Evolutionary conservation across 768 basidiomycete genomes (phyloP).

Genomic region (Termitomyces sp.): DNA sequence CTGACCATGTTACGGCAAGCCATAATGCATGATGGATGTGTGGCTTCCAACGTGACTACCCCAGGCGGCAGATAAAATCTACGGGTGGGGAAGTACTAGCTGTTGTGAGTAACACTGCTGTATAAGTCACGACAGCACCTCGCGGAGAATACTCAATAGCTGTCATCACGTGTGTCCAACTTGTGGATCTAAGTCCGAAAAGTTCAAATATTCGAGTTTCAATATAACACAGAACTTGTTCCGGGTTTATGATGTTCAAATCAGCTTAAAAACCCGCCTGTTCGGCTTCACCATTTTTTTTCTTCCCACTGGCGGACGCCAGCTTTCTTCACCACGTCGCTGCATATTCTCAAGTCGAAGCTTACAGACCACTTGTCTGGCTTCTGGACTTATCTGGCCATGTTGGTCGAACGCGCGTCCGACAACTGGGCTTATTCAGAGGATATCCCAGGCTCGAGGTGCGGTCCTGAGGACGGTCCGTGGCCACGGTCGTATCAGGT

Average conservation of each 20-base stretch:
- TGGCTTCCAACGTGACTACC: slow-evolving; percentile 5
- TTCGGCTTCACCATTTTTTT: neutral
- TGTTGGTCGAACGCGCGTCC: slow-evolving; percentile 33
- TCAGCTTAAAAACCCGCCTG: slow-evolving; percentile 10
- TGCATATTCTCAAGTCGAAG: slow-evolving; percentile 3
- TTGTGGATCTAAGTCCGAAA: slow-evolving; percentile 10
- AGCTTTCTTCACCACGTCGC: slow-evolving; percentile 10
- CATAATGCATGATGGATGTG: neutral
- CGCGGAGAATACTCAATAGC: neutral
- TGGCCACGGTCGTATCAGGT: slow-evolving; percentile 58
- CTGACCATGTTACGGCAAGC: slow-evolving; percentile 5
- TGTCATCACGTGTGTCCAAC: slow-evolving; percentile 12
- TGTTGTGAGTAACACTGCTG: neutral
- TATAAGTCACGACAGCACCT: neutral
- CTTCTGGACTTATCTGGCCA: slow-evolving; percentile 22
- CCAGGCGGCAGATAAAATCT: neutral
- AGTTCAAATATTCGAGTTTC: slow-evolving; percentile 8
- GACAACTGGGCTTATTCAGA: slow-evolving; percentile 46
- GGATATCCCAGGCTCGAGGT: slow-evolving; percentile 58
- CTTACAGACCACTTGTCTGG: slow-evolving; percentile 10
- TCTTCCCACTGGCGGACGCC: slow-evolving; percentile 1
- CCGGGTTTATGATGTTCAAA: slow-evolving; percentile 11
- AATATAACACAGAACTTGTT: slow-evolving; percentile 6
- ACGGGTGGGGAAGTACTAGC: neutral
- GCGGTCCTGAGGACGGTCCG: slow-evolving; percentile 57